Base-by-base conservation (phyloP, 179 eudicot genomes). In the Monotropa hypopitys region DNA sequence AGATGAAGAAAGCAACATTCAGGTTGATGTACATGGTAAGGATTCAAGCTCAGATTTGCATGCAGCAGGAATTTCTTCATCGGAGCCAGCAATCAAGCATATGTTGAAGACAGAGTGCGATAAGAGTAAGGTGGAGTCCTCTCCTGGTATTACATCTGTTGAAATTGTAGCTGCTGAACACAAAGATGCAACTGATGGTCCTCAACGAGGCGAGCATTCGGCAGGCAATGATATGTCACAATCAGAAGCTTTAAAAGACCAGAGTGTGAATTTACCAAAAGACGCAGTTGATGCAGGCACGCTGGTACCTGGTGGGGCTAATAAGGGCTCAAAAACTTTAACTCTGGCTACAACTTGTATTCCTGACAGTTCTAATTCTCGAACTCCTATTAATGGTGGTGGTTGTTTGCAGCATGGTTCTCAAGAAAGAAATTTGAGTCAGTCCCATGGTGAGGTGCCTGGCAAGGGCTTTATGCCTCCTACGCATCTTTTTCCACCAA, bases 51-150 rank as follows among this genome's bases (percentile, higher is more conserved):
- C 85, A 18, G 86, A 83, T 70, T 51, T 75, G 59, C 84, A 75
- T 80, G 70, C 46, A 5, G 72, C 43, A 26, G 80, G 81, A 62
- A 85, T 62, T 81, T 85, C 76, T 80, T 74, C 75, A 12, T 68
- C 71, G 38, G 84, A 75, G 76, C 82, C 86, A 63, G 84, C 78
- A 63, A 75, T 20, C 66, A 80, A 80, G 72, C 82, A 76, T 49
- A 80, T 78, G 71, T 77, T 74, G 28, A 86, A 81, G 81, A 87
- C 84, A 74, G 86, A 83, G 69, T 71, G 53, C 35, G 50, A 57
- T 32, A 89, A 83, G 67, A 76, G 76, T 62, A 45, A 59, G 38
- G 42, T 81, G 77, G 85, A 82, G 74, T 73, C 82, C 75, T 79
- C 81, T 20, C 70, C 83, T 81, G 85, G 62, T 80, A 79, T 75